These are phyloP conservation scores for Stephania yunnanensis DNA, from an alignment of 164 flowering plant genomes.

Conservation along the genomic window DNA sequence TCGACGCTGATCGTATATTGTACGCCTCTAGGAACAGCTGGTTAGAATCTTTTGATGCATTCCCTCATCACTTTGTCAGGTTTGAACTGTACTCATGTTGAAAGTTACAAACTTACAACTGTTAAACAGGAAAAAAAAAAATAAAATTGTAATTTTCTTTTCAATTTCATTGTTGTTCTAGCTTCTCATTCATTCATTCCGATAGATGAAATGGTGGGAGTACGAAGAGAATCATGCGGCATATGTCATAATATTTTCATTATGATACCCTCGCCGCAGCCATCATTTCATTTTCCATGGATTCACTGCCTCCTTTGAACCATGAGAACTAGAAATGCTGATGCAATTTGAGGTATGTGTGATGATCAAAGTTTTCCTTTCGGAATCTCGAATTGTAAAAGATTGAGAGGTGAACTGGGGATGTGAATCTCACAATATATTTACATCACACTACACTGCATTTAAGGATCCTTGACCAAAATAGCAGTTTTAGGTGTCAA, in stretches of 20 bases:
- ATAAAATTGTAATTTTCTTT: neutral
- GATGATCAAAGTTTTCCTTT: constrained; percentile 12
- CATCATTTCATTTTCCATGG: constrained; percentile 80
- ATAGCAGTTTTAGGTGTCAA: neutral
- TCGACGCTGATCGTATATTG: no score
- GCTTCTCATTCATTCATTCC: neutral
- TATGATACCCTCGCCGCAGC: constrained; percentile 76
- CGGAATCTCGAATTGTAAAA: constrained; percentile 13
- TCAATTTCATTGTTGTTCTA: neutral
- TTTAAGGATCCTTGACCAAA: no score
- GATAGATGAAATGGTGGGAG: constrained; percentile 94
- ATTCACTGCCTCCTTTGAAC: constrained; percentile 71
- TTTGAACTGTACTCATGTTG: no score
- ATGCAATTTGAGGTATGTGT: constrained; percentile 65
- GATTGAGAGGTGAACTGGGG: constrained; percentile 10
- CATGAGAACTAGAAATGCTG: constrained; percentile 58
- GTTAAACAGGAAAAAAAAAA: neutral
- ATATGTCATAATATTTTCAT: constrained; percentile 78
- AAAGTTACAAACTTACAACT: neutral
- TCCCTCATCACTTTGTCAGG: no score
- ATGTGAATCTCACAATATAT: neutral
- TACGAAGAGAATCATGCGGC: constrained; percentile 79
- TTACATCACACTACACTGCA: neutral
- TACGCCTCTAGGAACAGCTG: no score
- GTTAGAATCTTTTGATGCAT: no score